Evolutionary conservation across 2,329 filamentous ascomycete species (phyloP), one percentile per base, ranked within the genome.

Genomic region (Sporothrix variecibatus): DNA sequence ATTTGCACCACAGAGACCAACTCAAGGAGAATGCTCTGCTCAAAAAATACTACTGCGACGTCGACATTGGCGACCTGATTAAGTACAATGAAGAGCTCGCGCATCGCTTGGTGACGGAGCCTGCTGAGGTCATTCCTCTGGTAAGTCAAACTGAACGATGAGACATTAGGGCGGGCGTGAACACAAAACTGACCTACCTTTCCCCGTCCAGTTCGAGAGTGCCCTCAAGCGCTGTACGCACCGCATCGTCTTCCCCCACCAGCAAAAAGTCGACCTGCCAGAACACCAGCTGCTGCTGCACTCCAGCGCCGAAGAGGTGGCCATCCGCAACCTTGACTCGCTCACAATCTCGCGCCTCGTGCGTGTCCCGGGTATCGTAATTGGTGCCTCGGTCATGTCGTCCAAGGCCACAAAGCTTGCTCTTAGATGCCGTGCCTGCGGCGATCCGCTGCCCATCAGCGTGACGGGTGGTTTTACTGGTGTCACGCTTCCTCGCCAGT

Each of bases 41-140:
- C 58, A 96, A 97, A 82, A 94, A 95, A 79, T 98, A 94, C 85
- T 98, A 92, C 83, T 98, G 96, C 85, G 95, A 99, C 82, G 90
- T 99, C 81, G 95, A 99, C 82, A 94, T 99, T 78, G 94, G 93
- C 76, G 95, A 99, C 82, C 86, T 99, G 75, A 98, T 98, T 82
- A 96, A 93, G 76, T 98, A 95, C 84, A 96, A 97, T 80, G 95
- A 98, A 83, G 94, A 98, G 82, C 87, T 99, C 75, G 96, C 95
- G 38, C 94, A 98, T 82, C 91, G 92, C 80, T 87, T 99, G 76
- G 93, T 92, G 26, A 96, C 93, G 68, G 94, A 98, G 81, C 97
- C 96, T 3, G 92, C 92, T 64, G 95, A 98, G 74, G 93, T 97
- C 73, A 96, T 99, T 75, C 95, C 96, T 75, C 85, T 98, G 72